Evolutionary conservation across 768 basidiomycete genomes (phyloP).

Genomic region (Trametes sanguinea): DNA sequence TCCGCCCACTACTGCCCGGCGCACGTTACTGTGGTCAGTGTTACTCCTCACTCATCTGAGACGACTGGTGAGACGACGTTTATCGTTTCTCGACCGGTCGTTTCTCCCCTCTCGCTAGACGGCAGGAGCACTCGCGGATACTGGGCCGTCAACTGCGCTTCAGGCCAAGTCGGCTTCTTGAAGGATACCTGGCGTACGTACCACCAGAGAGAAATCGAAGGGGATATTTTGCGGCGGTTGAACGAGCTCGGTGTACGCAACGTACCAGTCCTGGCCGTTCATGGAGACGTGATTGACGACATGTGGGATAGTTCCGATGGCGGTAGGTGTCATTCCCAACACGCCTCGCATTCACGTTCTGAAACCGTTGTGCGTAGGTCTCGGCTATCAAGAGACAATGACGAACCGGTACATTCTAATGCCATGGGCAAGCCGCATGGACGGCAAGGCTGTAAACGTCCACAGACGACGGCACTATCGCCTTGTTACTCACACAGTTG

Average conservation of each 20-base stretch:
- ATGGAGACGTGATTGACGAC: constrained; percentile 5
- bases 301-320: neutral
- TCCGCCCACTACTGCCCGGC: constrained; percentile 8
- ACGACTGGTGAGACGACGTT: neutral
- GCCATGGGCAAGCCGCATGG: neutral
- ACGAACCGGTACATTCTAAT: neutral
- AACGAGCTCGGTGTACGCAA: constrained; percentile 3
- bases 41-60: neutral
- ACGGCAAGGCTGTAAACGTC: neutral
- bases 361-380: neutral
- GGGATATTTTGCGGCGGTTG: neutral
- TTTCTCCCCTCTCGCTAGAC: neutral
- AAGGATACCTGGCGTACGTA: constrained; percentile 15
- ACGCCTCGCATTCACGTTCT: too few species aligned
- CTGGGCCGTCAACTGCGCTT: constrained; percentile 9
- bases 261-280: neutral
- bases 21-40: neutral
- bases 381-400: neutral
- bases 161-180: constrained; percentile 2
- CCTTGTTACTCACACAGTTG: neutral
- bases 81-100: constrained; percentile 9
- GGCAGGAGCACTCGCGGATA: constrained; percentile 13
- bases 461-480: neutral
- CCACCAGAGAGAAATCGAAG: neutral
- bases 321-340: too few species aligned